These are phyloP conservation scores for Fusarium sp. DNA, from an alignment of 2,329 filamentous ascomycete species.

Conservation along the genomic window DNA sequence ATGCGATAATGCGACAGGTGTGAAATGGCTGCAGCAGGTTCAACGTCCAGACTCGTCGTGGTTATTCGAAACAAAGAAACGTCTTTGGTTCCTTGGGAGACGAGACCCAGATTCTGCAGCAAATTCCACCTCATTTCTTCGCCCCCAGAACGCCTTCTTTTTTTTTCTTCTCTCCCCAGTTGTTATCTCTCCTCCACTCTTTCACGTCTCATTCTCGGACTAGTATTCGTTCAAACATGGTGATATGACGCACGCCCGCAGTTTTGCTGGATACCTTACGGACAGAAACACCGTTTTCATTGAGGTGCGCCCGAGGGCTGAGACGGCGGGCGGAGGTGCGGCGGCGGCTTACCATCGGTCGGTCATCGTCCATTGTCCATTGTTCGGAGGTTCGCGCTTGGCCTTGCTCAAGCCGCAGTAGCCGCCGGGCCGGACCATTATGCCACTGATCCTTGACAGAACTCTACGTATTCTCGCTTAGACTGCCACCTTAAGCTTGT, in stretches of 20 bases:
- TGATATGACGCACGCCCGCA: conserved; percentile 8
- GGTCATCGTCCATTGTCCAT: conserved; percentile 33
- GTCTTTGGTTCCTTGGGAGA: not conserved
- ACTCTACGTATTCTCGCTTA: conserved; percentile 18
- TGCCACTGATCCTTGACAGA: conserved; percentile 23
- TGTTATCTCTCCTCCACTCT: conserved; percentile 11
- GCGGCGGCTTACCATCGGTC: conserved; percentile 38
- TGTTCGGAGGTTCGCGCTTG: conserved; percentile 29
- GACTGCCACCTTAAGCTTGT: conserved; percentile 2
- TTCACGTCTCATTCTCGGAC: not conserved
- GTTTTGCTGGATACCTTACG: conserved; percentile 10
- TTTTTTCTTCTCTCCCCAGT: not conserved
- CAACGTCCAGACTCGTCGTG: conserved; percentile 5
- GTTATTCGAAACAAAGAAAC: conserved; percentile 20
- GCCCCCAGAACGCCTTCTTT: not conserved
- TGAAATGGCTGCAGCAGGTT: conserved; percentile 15
- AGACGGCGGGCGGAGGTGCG: conserved; percentile 21
- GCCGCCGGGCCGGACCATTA: conserved; percentile 46
- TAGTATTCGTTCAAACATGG: not conserved
- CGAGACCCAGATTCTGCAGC: conserved; percentile 1
- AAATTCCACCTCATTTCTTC: not conserved
- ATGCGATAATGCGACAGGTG: conserved; percentile 1
- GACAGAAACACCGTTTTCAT: conserved; percentile 24
- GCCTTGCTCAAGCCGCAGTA: conserved; percentile 43
- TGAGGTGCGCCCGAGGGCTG: conserved; percentile 12